phyloP scores from a whole-genome alignment of 1,284 basidiomycete genomes.

The Malassezia caprae region DNA sequence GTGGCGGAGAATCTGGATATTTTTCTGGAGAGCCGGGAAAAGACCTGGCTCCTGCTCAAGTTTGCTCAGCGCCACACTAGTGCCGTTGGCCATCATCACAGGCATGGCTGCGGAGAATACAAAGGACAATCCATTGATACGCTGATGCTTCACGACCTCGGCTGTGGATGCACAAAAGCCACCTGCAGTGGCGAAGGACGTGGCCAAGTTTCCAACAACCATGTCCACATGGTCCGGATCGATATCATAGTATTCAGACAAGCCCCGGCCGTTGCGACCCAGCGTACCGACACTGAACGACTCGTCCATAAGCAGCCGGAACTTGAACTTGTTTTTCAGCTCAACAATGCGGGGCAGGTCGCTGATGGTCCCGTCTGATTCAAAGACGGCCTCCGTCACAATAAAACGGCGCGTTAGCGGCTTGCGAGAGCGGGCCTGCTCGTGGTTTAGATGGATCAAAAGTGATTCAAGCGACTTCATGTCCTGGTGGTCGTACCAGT shows the following conservation, averaged over 20 bases:
- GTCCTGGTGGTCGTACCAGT: slow-evolving; percentile 93
- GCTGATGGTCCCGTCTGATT: slow-evolving; percentile 80
- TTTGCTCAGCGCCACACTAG: slow-evolving; percentile 70
- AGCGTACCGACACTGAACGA: slow-evolving; percentile 83
- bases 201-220: slow-evolving; percentile 69
- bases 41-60: slow-evolving; percentile 59
- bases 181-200: slow-evolving; percentile 70
- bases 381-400: slow-evolving; percentile 92
- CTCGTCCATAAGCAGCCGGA: slow-evolving; percentile 88
- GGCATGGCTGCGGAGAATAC: slow-evolving; percentile 95
- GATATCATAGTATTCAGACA: slow-evolving; percentile 81
- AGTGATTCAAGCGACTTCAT: slow-evolving; percentile 80
- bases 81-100: slow-evolving; percentile 74
- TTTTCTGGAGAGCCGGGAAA: slow-evolving; percentile 67
- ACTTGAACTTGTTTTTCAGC: slow-evolving; percentile 89
- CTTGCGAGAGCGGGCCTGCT: slow-evolving; percentile 59
- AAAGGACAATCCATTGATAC: slow-evolving; percentile 90
- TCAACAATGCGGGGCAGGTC: slow-evolving; percentile 87
- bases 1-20: slow-evolving; percentile 63
- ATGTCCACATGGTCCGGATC: slow-evolving; percentile 54
- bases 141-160: slow-evolving; percentile 77
- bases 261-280: slow-evolving; percentile 80
- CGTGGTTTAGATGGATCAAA: slow-evolving; percentile 69
- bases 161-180: slow-evolving; percentile 89
- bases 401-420: slow-evolving; percentile 87